phyloP scores from a whole-genome alignment of 2,329 filamentous ascomycete genomes.

The Fusarium musae region DNA sequence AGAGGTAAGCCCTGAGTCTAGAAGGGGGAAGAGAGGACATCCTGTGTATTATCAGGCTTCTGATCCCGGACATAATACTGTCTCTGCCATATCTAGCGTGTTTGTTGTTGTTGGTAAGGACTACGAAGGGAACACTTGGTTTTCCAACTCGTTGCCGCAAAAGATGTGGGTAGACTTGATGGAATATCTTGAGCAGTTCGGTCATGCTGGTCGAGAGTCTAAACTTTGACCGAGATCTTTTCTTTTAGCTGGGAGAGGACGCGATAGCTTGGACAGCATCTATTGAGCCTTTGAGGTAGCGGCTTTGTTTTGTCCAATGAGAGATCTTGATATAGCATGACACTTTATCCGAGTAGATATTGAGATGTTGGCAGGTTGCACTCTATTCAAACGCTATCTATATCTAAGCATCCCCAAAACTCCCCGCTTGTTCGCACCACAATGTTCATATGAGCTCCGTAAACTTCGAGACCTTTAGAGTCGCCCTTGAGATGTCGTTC shows the following conservation, averaged over 20 bases:
- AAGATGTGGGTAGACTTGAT: conserved; percentile 21
- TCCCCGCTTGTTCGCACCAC: background rate
- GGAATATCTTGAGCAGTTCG: conserved; percentile 5
- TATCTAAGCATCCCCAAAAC: background rate
- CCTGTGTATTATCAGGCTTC: conserved; percentile 28
- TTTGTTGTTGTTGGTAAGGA: conserved; percentile 21
- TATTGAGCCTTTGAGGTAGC: accelerated
- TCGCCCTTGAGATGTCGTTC: accelerated
- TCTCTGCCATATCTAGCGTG: conserved; percentile 19
- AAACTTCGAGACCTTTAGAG: no score
- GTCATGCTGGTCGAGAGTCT: background rate
- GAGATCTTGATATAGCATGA: background rate
- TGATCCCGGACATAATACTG: conserved; percentile 14
- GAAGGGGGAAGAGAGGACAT: conserved; percentile 7
- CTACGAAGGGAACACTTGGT: conserved; percentile 20
- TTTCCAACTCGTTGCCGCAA: conserved; percentile 16
- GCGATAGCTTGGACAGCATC: background rate
- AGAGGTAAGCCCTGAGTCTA: background rate
- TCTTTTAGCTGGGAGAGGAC: no score
- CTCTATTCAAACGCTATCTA: background rate
- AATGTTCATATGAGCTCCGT: no score
- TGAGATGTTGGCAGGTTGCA: accelerated
- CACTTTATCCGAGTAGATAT: accelerated
- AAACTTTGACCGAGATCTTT: no score
- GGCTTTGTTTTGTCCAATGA: background rate